Base-by-base conservation (phyloP, 2,329 filamentous ascomycete species). In the Calonectria pteridis region DNA sequence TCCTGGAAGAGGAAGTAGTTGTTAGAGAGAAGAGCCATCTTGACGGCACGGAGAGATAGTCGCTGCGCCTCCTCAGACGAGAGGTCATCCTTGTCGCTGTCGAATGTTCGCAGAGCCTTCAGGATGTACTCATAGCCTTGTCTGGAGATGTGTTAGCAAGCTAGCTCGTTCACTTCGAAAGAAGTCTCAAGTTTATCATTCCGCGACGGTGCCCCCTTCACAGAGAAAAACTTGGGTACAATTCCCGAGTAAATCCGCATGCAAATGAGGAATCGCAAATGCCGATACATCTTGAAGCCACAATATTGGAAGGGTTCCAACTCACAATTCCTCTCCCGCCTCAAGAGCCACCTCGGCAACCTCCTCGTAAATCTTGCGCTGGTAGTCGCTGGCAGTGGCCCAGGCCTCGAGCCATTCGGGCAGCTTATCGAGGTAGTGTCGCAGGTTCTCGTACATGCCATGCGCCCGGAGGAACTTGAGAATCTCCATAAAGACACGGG, bases 401-500 rank as follows among this genome's bases (percentile, higher is more conserved):
- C 97, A 99, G 71, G 93, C 89, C 76, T 90, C 87, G 76, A 98
- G 88, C 96, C 97, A 98, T 77, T 87, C 86, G 74, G 96, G 93
- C 77, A 99, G 88, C 84, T 94, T 93, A 84, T 94, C 93, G 78
- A 99, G 88, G 85, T 98, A 95, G 71, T 93, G 91, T 85, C 94
- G 93, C 79, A 99, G 88, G 77, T 92, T 93, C 77, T 98, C 96
- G 82, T 95, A 99, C 85, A 95, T 91, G 82, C 91, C 89, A 80
- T 93, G 90, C 72, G 88, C 85, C 84, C 93, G 93, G 84, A 98
- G 92, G 80, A 98, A 94, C 80, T 93, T 93, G 76, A 98, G 87
- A 80, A 98, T 95, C 82, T 95, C 92, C 84, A 97, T 90, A 82
- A 99, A 94, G 73, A 99, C 95, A 83, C 98, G 94, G 86, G 94